Conservation (phyloP, 23 red algal genomes). For the Gracilaria domingensis region DNA sequence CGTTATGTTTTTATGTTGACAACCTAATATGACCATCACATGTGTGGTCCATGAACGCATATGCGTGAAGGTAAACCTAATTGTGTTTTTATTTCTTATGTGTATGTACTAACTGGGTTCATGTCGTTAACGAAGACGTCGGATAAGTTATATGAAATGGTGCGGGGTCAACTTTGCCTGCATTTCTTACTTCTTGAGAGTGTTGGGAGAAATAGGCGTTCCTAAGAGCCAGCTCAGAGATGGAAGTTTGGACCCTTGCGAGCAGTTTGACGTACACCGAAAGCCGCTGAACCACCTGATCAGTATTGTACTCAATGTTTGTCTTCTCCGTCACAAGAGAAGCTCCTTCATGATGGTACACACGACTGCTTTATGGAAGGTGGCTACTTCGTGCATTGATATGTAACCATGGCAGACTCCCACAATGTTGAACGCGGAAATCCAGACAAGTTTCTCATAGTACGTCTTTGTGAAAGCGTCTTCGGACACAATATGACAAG, state of each 20-base stretch:
- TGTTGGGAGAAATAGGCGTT: slow-evolving; percentile 5
- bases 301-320: slow-evolving; percentile 20
- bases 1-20: slow-evolving; percentile 1
- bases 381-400: not conserved
- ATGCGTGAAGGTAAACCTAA: slow-evolving; percentile 4
- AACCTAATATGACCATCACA: not conserved
- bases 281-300: not conserved
- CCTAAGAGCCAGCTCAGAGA: not conserved
- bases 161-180: not conserved
- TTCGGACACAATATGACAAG: not conserved
- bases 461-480: not conserved
- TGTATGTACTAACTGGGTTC: slow-evolving; percentile 4
- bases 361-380: not conserved
- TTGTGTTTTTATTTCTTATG: slow-evolving; percentile 3
- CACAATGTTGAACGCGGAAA: slow-evolving; percentile 11
- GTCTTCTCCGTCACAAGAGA: not conserved
- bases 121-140: slow-evolving; percentile 1
- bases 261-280: not conserved
- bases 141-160: slow-evolving; percentile 10
- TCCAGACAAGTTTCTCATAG: slow-evolving; percentile 24
- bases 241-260: not conserved
- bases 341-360: slow-evolving; percentile 1
- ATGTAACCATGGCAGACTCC: slow-evolving; percentile 1
- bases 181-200: not conserved
- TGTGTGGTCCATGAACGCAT: not conserved